Evolutionary conservation across 1,284 basidiomycete genomes (phyloP).

Genomic region (Cutaneotrichosporon sp.): DNA sequence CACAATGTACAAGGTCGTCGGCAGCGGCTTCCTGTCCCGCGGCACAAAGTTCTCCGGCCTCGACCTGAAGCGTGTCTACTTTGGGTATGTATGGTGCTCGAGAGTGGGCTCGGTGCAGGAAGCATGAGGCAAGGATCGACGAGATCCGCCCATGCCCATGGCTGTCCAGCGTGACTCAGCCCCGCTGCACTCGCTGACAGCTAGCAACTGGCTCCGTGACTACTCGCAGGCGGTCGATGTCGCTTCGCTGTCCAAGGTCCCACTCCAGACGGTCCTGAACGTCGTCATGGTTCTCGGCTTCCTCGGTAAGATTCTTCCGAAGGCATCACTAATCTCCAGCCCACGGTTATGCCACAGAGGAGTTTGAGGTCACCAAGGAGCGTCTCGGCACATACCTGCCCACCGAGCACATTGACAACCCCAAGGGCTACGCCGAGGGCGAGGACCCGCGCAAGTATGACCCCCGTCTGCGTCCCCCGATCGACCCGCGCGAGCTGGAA

Average conservation of each 20-base stretch:
- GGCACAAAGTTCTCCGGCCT: constrained; percentile 60
- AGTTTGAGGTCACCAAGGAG: constrained; percentile 86
- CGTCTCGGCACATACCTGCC: constrained; percentile 82
- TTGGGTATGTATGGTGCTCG: constrained; percentile 30
- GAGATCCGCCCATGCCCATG: no score
- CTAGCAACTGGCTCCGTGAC: constrained; percentile 61
- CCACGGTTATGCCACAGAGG: constrained; percentile 47
- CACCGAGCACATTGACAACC: constrained; percentile 83
- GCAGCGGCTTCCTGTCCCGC: constrained; percentile 60
- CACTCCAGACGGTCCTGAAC: constrained; percentile 74
- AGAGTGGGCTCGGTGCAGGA: background rate
- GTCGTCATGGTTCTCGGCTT: constrained; percentile 86
- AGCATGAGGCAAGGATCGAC: background rate
- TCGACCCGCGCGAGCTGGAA: constrained; percentile 71
- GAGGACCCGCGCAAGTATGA: constrained; percentile 77
- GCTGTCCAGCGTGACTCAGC: background rate
- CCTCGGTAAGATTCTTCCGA: constrained; percentile 8
- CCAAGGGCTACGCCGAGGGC: constrained; percentile 71
- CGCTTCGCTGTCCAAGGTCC: constrained; percentile 64
- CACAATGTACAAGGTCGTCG: constrained; percentile 58
- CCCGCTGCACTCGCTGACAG: background rate
- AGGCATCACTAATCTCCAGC: constrained; percentile 4
- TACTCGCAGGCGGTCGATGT: constrained; percentile 81
- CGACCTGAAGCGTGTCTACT: constrained; percentile 47
- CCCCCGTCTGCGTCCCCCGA: constrained; percentile 67